Conservation (phyloP, 139 green algal species). For the Nannochloris sp. region DNA sequence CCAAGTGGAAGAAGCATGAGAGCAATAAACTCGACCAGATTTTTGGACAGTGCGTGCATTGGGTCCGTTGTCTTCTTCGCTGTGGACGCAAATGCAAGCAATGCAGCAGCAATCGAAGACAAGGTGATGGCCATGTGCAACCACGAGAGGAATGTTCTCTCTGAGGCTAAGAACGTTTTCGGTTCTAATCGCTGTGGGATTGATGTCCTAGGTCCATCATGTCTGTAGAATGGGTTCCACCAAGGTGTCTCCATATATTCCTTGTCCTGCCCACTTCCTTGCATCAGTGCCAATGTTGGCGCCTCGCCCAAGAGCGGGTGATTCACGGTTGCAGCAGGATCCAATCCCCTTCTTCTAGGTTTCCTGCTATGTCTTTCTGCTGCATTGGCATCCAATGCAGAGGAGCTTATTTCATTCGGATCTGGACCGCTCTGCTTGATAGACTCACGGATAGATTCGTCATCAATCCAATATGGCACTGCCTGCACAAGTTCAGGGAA, state of each 20-base stretch:
- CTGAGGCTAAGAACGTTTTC: slow-evolving; percentile 93
- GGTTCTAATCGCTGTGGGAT: slow-evolving; percentile 64
- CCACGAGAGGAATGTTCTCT: slow-evolving; percentile 93
- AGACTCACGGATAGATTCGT: slow-evolving; percentile 58
- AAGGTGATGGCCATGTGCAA: slow-evolving; percentile 90
- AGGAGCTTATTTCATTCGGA: slow-evolving; percentile 1
- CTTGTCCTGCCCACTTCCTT: not conserved
- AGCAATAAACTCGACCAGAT: slow-evolving; percentile 69
- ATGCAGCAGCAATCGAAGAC: slow-evolving; percentile 63
- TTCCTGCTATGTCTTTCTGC: slow-evolving; percentile 19
- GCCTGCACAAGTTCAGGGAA: slow-evolving; percentile 40
- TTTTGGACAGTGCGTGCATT: slow-evolving; percentile 14
- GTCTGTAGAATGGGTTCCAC: slow-evolving; percentile 9
- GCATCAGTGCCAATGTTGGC: slow-evolving; percentile 73
- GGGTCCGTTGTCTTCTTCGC: slow-evolving; percentile 12
- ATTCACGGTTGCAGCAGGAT: slow-evolving; percentile 25
- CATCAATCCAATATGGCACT: slow-evolving; percentile 94
- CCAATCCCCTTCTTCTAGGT: slow-evolving; percentile 13
- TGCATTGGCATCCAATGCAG: slow-evolving; percentile 14
- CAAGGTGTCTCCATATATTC: not conserved
- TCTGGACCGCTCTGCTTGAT: slow-evolving; percentile 42
- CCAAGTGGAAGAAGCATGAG: slow-evolving; percentile 79
- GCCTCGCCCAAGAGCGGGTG: slow-evolving; percentile 75
- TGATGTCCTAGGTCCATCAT: not conserved
- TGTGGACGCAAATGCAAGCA: slow-evolving; percentile 57